phyloP scores from a whole-genome alignment of 257 asterid species.

The Mentha longifolia region DNA sequence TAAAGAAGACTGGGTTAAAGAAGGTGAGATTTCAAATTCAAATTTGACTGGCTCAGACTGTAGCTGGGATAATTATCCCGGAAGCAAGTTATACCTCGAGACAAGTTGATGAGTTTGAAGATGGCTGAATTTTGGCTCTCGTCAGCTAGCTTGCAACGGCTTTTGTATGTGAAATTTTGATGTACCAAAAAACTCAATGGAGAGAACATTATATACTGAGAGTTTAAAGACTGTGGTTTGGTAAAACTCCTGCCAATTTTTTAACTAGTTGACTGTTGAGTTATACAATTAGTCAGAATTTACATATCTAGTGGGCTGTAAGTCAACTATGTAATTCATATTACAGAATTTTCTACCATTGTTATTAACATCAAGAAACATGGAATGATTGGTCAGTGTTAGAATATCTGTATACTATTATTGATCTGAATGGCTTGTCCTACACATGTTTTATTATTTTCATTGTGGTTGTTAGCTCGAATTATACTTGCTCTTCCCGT shows the following conservation, averaged over 20 bases:
- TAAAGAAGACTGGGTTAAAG: constrained; percentile 27
- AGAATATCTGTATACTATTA: constrained; percentile 29
- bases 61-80: constrained; percentile 30
- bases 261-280: constrained; percentile 28
- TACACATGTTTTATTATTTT: constrained; percentile 22
- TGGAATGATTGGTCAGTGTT: constrained; percentile 31
- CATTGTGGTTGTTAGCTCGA: constrained; percentile 29
- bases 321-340: constrained; percentile 37
- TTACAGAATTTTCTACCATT: constrained; percentile 24
- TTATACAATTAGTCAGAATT: constrained; percentile 35
- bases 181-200: constrained; percentile 31
- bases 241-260: constrained; percentile 13
- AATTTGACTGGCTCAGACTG: constrained; percentile 23
- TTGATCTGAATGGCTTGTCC: constrained; percentile 35
- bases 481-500: constrained; percentile 33
- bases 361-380: constrained; percentile 32
- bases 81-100: constrained; percentile 18
- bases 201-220: constrained; percentile 33
- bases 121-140: constrained; percentile 26
- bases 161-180: constrained; percentile 32
- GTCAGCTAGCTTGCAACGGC: constrained; percentile 22
- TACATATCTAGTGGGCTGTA: constrained; percentile 27
- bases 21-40: constrained; percentile 24
- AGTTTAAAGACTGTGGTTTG: constrained; percentile 17
- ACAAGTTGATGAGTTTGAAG: constrained; percentile 31